Base-by-base conservation (phyloP, 108 stramenopile species). In the Thalassiosira profunda region DNA sequence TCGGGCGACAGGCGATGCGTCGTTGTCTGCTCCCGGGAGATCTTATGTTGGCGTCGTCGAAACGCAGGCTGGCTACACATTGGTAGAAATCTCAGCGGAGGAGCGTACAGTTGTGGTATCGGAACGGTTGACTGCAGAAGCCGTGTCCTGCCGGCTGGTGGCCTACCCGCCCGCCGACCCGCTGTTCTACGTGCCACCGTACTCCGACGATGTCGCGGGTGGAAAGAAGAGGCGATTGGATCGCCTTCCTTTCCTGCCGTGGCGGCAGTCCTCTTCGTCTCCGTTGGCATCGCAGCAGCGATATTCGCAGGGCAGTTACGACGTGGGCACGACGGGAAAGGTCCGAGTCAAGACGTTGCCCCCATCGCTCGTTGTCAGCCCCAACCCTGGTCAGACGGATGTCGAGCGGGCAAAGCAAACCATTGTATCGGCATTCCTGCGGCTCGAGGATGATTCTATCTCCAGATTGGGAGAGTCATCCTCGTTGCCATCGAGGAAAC, bases 131-230 rank as follows among this genome's bases (percentile, higher is more conserved):
- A 94, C 93, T 3, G 71, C 82, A 6, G 89, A 94, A 67, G 90
- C 93, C 6, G 93, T 94, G 25, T 83, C 88, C 28, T 94, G 93
- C 81, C 82, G 87, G 4, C 58, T 94, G 42, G 76, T 85, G 17
- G 90, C 88, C 3, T 86, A 90, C 44, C 90, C 93, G 11, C 90
- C 93, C 5, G 86, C 88, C 2, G 88, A 88, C 49, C 90, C 93
- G 5, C 30, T 94, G 45, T 63, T 87, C 20, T 89, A 88, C 65
- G 74, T 89, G 4, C 91, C 85, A 0, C 74, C 86, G 10, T 67
- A 44, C 5, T 40, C 74, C 12, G 83, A 84, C 25, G 46, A 72
- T 28, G 21, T 10, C 3, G 15, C 28, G 5, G 54, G 54, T 43
- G 33, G 14, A 20, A 45, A 37, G 40, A 51, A 37, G 15, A 31